Base-by-base conservation (phyloP, 2,329 filamentous ascomycete genomes). In the Pseudogymnoascus sp. region DNA sequence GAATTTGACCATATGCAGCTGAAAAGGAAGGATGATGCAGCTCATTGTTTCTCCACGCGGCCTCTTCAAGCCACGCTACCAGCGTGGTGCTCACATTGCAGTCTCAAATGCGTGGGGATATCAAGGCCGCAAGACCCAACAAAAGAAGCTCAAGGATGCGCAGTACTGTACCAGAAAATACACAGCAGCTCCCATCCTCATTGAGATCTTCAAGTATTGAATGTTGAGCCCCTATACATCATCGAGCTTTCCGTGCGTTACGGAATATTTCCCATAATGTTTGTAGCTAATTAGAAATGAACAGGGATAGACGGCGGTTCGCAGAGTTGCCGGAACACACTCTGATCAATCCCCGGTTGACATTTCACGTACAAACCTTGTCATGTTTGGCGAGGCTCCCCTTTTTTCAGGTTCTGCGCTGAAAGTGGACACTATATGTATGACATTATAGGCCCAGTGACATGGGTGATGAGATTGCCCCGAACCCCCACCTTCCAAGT, bases 391-490 rank as follows among this genome's bases (percentile, higher is more conserved):
- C 49, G 49, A 33, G 49, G 25, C 25, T 33, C 49, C 25, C 21
- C n/a, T 55, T 33, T 33, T 55, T 33, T 55, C 49, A 33, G 49
- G 49, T 55, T 33, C 25, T 33, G 28, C 18, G 49, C 9, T 55
- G 49, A 55, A 55, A 55, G 49, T 55, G 49, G 49, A 55, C 49
- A 33, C 49, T 18, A 33, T 55, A 55, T 55, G 49, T 55, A 55
- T 55, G 28, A 55, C 49, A 55, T 55, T 55, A 55, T 55, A 33
- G 49, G 49, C 49, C 49, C 49, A 55, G 5, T 11, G 49, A 33
- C 49, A 55, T 55, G 45, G 45, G 49, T 55, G n/a, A 18, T 18
- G 49, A 55, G 49, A 55, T 55, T 55, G 49, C 49, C 8, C 49
- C 49, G 49, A 55, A 21, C n/a, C 49, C 49, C 25, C 49, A 55